A percentile compares a stretch with the other conserved stretches of the same genome.
These are phyloP conservation scores for Penicillium malachiteum DNA, from an alignment of 495 filamentous ascomycete species.

Conservation along the genomic window DNA sequence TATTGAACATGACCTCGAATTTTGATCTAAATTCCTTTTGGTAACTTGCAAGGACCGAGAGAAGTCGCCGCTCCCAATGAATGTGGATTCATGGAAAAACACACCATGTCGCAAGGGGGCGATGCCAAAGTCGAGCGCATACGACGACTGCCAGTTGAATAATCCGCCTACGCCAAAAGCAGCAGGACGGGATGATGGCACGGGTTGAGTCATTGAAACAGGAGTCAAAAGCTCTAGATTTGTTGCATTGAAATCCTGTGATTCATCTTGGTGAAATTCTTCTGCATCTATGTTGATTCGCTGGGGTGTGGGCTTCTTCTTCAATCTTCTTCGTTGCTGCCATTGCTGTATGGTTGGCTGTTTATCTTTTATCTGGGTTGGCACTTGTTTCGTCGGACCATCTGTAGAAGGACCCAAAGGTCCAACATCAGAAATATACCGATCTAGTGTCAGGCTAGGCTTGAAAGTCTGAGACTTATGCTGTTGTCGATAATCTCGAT, in stretches of 20 bases:
- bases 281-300: constrained; percentile 45
- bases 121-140: constrained; percentile 74
- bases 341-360: background rate
- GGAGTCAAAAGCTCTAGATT: constrained; percentile 14
- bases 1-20: constrained; percentile 34
- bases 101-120: constrained; percentile 63
- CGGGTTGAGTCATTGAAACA: background rate
- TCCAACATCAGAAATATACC: constrained; percentile 33
- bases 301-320: constrained; percentile 53
- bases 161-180: constrained; percentile 28
- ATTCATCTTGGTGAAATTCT: constrained; percentile 21
- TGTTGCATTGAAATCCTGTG: constrained; percentile 13
- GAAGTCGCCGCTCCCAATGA: constrained; percentile 73
- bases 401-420: background rate
- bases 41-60: constrained; percentile 44
- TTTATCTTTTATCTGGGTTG: background rate
- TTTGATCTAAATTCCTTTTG: constrained; percentile 32
- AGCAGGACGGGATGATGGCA: constrained; percentile 1
- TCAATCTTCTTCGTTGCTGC: constrained; percentile 11
- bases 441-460: constrained; percentile 35
- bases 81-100: constrained; percentile 73
- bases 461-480: constrained; percentile 10
- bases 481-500: constrained; percentile 23
- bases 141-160: constrained; percentile 55
- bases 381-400: background rate